Base-by-base conservation (phyloP, 805 yeast genomes). In the Zygosaccharomyces pseudorouxii region DNA sequence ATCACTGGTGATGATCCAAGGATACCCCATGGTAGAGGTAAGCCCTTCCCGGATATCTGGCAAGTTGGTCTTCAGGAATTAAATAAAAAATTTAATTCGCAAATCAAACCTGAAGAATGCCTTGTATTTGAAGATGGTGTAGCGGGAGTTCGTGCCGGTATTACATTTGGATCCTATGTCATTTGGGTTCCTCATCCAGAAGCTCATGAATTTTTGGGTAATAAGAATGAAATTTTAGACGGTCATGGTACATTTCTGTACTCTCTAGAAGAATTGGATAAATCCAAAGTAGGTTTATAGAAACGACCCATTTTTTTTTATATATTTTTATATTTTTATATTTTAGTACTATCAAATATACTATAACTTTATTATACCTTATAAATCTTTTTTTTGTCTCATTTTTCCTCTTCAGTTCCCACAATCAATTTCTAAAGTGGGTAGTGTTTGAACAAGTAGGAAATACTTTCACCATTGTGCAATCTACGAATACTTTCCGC, bases 41-140 rank as follows among this genome's bases (percentile, higher is more conserved):
- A 93, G 65, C 99, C 99, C 11, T 73, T 74, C 50, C 99, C 99
- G 2, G 95, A 90, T 64, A 89, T 93, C 54, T 93, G 96, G 95
- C 79, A 79, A 54, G 75, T 82, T 3, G 96, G 97, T 38, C 75
- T 93, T 51, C 78, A 73, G 16, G 76, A 83, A 11, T 58, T 93
- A 47, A 93, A 93, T 64, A 78, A 78, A 38, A 74, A 82, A 44
- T 57, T 62, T 10, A 58, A 63, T 2, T 64, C 63, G 1, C 58
- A 67, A 2, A 84, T 92, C 51, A 59, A 64, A 47, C 85, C 92
- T 3, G 81, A 80, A 28, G 96, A 93, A 59, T 86, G 95, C 59
- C 66, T 93, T 28, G 85, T 93, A 1, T 93, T 93, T 67, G 99
- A 93, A 71, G 99, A 93, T 68, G 98, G 97, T 2, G 73, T 89